Evolutionary conservation across 2,329 filamentous ascomycete species (phyloP).

Genomic region (Ophiostoma quercus): DNA sequence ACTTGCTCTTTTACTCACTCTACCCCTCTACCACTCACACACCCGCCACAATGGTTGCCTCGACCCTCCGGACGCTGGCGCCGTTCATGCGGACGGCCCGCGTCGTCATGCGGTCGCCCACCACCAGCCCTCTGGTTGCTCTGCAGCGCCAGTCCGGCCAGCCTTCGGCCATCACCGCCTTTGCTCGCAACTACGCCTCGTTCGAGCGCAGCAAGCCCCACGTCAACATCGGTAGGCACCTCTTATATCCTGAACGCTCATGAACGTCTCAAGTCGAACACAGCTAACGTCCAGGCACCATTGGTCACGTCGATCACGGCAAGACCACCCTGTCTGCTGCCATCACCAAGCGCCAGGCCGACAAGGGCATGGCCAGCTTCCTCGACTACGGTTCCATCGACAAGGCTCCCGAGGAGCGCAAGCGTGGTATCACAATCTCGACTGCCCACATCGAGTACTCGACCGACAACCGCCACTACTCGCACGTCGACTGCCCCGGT

Average conservation of each 20-base stretch:
- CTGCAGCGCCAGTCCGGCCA: conserved; percentile 61
- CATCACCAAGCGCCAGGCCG: conserved; percentile 96
- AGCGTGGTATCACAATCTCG: conserved; percentile 99
- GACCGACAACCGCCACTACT: conserved; percentile 92
- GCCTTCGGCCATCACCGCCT: conserved; percentile 58
- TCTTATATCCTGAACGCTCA: not conserved
- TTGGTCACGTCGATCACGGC: conserved; percentile 99
- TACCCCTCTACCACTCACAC: conserved; percentile 18
- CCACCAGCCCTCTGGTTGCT: conserved; percentile 65
- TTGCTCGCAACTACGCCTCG: conserved; percentile 60
- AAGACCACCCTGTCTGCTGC: conserved; percentile 99
- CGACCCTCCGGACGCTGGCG: conserved; percentile 69
- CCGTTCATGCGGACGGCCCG: conserved; percentile 80
- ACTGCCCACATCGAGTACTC: conserved; percentile 98
- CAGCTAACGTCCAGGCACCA: conserved; percentile 54
- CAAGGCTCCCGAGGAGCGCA: conserved; percentile 98
- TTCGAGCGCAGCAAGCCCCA: conserved; percentile 94
- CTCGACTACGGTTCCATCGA: conserved; percentile 97
- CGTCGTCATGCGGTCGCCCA: conserved; percentile 51
- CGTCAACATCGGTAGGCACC: conserved; percentile 72
- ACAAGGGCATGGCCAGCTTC: conserved; percentile 90
- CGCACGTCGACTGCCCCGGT: conserved; percentile 98
- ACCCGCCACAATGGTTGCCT: conserved; percentile 59
- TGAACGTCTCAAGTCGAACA: not conserved
- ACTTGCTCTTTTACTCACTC: conserved; percentile 20